Evolutionary conservation across 1,284 basidiomycete genomes (phyloP), one percentile per base, ranked within the genome.

Genomic region (Agroathelia rolfsii): DNA sequence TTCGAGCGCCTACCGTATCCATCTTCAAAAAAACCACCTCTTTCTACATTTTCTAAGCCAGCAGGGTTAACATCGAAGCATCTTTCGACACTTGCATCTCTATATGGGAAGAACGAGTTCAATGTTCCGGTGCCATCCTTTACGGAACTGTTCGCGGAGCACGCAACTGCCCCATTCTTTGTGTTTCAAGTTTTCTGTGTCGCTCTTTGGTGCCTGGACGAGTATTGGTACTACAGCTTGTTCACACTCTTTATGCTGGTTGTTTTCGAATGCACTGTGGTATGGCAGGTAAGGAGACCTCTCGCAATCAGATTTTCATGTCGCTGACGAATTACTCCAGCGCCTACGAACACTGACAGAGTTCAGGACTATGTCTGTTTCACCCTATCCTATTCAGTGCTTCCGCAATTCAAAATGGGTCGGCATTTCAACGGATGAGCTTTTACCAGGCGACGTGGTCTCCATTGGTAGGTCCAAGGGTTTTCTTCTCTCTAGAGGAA

Each of bases 221-320:
- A 95, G 56, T 96, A 95, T 57, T 95, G 90, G 90, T 95, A 94
- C 55, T 96, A 94, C 66, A 88, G 83, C 42, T 58, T 96, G 26
- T 96, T 96, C 63, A 96, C 93, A 1, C 69, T 92, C 19, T 95
- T 96, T 71, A 96, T 96, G 93, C 68, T 96, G 30, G 62, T 96
- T 33, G 82, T 94, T 40, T 96, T 96, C 50, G 93, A 96, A 60
- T 95, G 90, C 60, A 96, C 93, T 1, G 89, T 93, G 23, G 92
- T 96, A 14, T 96, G 84, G 75, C 92, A 95, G 77, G 86, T 84
- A 44, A 36, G 76, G 56, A 24, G 2, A 30, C 4, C 2, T 38
- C 23, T 20, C 21, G n/a, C 3, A 4, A 14, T 6, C 6, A 22
- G n/a, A 13, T 22, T 3, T 25, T 23, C 3, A 27, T 18, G 21